Evolutionary conservation across 495 filamentous ascomycete species (phyloP), one percentile per base, ranked within the genome.

Genomic region (Parathielavia appendiculata): DNA sequence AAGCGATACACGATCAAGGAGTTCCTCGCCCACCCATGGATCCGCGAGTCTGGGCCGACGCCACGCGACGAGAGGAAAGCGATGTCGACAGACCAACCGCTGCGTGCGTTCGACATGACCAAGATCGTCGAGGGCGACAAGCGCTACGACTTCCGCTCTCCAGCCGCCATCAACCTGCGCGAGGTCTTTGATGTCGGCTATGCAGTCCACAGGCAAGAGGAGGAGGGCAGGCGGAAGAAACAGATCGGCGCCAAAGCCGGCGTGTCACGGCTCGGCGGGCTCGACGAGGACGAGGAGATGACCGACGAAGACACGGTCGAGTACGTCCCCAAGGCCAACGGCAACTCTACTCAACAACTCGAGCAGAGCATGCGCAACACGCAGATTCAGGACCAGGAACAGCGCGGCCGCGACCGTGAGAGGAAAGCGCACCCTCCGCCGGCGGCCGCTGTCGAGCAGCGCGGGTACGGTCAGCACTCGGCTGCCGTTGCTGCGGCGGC

Each of bases 151-250:
- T 98, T 97, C 83, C 88, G 93, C 46, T 97, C 91, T 0, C 95
- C 93, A 0, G 95, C 91, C 46, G 93, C 89, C 12, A 86, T 97
- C 72, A 97, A 96, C 67, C 79, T 98, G 20, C 89, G 93, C 51
- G 93, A 98, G 67, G 90, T 97, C 14, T 98, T 98, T 63, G 93
- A 98, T 67, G 93, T 98, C 50, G 86, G 90, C 36, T 97, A 98
- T 65, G 90, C 93, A 22, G 93, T 98, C 16, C 93, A 97, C 67
- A 81, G 93, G 34, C 90, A 97, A 71, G 93, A 97, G 71, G 93
- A 98, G 71, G 93, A 97, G 72, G 85, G 82, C 66, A 97, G 96
- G 73, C 86, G 92, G 36, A 83, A 90, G 38, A 95, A 92, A 75
- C 86, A 86, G 62, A 83, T 87, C 66, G 86, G 86, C 62, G 69